Percentiles rank a stretch among this genome's conserved stretches.
Conservation (phyloP, 208 protist species). For the Leishmania arabica region DNA sequence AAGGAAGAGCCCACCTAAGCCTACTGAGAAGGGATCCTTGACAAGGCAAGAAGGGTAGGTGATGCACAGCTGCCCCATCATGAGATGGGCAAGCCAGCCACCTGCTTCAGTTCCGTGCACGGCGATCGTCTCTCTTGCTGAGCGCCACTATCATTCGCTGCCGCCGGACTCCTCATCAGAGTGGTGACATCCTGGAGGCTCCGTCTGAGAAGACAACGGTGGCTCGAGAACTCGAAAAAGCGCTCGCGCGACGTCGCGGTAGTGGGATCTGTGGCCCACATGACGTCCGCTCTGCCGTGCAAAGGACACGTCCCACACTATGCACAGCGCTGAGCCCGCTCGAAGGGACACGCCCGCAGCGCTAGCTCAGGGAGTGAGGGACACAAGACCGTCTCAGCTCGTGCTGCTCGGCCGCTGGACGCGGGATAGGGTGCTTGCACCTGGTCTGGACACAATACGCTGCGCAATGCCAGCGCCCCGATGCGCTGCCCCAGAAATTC, state of each 20-base stretch:
- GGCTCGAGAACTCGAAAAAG: not conserved
- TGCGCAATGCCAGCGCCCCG: not conserved
- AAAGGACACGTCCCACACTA: not conserved
- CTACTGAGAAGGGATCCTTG: slow-evolving; percentile 37
- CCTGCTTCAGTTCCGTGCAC: not conserved
- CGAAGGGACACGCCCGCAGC: not conserved
- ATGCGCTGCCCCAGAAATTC: slow-evolving; percentile 34
- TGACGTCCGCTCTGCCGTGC: not conserved
- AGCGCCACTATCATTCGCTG: not conserved
- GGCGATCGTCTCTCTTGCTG: not conserved
- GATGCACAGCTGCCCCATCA: slow-evolving; percentile 36
- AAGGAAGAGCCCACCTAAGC: slow-evolving; percentile 54
- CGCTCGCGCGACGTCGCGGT: not conserved
- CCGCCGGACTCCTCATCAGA: not conserved
- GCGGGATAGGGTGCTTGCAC: not conserved
- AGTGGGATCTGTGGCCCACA: not conserved
- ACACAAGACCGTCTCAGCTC: not conserved
- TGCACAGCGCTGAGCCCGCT: not conserved
- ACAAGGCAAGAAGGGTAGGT: slow-evolving; percentile 41
- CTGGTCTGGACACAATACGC: not conserved
- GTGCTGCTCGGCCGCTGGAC: not conserved
- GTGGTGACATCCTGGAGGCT: not conserved
- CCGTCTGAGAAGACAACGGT: not conserved
- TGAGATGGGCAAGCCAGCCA: slow-evolving; percentile 25
- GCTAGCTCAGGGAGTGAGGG: not conserved